A percentile compares a stretch with the other conserved stretches of the same genome.
Conservation (phyloP, 495 filamentous ascomycete species). For the Penicillium antarcticum region DNA sequence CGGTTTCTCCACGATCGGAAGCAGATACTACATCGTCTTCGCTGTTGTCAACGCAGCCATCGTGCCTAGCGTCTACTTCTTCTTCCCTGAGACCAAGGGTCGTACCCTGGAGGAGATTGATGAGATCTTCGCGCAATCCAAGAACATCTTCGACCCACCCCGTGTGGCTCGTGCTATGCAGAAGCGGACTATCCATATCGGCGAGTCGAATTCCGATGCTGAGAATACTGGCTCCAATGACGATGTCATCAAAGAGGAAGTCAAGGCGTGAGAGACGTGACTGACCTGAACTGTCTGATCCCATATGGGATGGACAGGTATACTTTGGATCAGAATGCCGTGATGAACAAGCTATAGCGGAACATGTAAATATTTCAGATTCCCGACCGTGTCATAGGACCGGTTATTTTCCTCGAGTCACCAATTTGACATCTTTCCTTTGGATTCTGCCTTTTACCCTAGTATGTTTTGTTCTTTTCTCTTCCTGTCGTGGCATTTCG, state of each 20-base stretch:
- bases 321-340: no score
- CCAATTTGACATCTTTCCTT: no score
- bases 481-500: background rate
- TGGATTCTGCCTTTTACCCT: no score
- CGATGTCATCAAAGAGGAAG: background rate
- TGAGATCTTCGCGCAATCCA: slow-evolving; percentile 54
- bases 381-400: no score
- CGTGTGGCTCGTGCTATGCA: slow-evolving; percentile 28
- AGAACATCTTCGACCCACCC: slow-evolving; percentile 28
- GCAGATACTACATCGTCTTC: slow-evolving; percentile 49
- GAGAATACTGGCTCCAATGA: background rate
- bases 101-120: slow-evolving; percentile 77
- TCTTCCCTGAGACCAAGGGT: slow-evolving; percentile 54
- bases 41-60: slow-evolving; percentile 46
- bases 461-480: no score
- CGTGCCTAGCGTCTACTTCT: slow-evolving; percentile 51
- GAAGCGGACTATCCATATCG: background rate
- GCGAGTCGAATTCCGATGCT: background rate
- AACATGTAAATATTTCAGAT: no score
- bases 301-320: no score
- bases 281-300: no score
- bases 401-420: no score
- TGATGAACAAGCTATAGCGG: no score
- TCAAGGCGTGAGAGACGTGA: background rate
- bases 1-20: slow-evolving; percentile 43